Evolutionary conservation across 495 filamentous ascomycete species (phyloP).

Genomic region (Aspergillus coremiiformis): DNA sequence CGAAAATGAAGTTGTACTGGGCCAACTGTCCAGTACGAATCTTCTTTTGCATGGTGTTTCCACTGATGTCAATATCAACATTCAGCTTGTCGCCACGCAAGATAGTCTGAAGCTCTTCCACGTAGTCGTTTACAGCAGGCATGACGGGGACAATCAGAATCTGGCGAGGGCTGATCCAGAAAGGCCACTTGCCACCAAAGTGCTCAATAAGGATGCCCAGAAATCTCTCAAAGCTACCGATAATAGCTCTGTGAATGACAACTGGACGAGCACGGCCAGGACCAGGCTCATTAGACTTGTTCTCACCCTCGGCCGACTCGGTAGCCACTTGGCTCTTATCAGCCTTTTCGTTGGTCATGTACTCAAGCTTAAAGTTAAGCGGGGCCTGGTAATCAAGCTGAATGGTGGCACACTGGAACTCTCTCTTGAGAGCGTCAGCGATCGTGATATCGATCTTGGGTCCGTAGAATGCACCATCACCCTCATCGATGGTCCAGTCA

Average conservation of each 20-base stretch:
- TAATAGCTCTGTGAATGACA: constrained; percentile 94
- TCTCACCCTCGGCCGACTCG: constrained; percentile 24
- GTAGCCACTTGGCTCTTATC: constrained; percentile 31
- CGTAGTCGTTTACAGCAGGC: constrained; percentile 76
- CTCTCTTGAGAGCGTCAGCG: constrained; percentile 66
- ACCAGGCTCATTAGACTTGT: constrained; percentile 31
- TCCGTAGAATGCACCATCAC: constrained; percentile 96
- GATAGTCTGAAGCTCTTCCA: constrained; percentile 64
- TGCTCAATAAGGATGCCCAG: constrained; percentile 90
- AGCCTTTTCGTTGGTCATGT: constrained; percentile 61
- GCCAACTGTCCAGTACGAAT: constrained; percentile 78
- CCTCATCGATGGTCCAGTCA: constrained; percentile 81
- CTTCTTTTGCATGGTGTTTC: constrained; percentile 95
- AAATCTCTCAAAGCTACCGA: constrained; percentile 90
- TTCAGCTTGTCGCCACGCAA: constrained; percentile 53
- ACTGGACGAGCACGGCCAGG: constrained; percentile 83
- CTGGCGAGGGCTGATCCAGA: constrained; percentile 93
- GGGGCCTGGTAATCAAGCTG: constrained; percentile 96
- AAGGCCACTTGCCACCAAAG: constrained; percentile 96
- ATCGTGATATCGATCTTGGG: constrained; percentile 94
- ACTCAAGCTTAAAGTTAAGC: constrained; percentile 74
- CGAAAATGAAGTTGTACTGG: constrained; percentile 89
- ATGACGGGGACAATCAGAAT: constrained; percentile 89
- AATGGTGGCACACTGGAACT: constrained; percentile 91
- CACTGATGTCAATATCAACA: constrained; percentile 79